These are phyloP conservation scores for Myochromella boudieri DNA, from an alignment of 768 basidiomycete species.

Conservation along the genomic window DNA sequence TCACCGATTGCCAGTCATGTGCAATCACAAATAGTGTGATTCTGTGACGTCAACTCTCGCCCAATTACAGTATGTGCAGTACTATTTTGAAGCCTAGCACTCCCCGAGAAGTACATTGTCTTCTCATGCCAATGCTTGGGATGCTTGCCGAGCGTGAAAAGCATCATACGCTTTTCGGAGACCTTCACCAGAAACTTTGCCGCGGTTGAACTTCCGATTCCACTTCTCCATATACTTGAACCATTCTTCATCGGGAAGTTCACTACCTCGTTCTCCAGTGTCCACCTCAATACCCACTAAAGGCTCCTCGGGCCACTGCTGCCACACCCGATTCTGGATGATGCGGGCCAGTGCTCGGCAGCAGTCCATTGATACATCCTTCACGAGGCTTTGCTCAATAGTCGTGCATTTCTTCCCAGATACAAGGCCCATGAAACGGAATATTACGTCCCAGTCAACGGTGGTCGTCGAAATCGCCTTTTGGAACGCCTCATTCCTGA, in stretches of 20 bases:
- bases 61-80: no score
- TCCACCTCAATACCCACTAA: conserved; percentile 21
- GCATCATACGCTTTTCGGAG: conserved; percentile 18
- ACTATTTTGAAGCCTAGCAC: no score
- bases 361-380: conserved; percentile 10
- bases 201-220: conserved; percentile 23
- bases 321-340: conserved; percentile 17
- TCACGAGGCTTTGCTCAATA: conserved; percentile 21
- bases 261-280: conserved; percentile 22
- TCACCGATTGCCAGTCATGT: no score
- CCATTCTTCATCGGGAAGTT: conserved; percentile 17
- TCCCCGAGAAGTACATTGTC: no score
- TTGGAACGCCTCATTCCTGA: conserved; percentile 25
- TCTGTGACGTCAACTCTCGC: no score
- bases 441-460: conserved; percentile 16
- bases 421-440: conserved; percentile 30
- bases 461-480: conserved; percentile 12
- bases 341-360: conserved; percentile 10
- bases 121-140: no score
- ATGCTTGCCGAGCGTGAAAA: not conserved
- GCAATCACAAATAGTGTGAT: no score
- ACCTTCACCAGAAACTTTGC: conserved; percentile 21
- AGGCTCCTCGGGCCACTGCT: conserved; percentile 23
- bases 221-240: conserved; percentile 27
- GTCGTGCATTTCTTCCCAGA: conserved; percentile 19